Percentiles rank a stretch among this genome's conserved stretches.
Evolutionary conservation across 1,284 basidiomycete genomes (phyloP).

Genomic region (Ustilago cynodontis): DNA sequence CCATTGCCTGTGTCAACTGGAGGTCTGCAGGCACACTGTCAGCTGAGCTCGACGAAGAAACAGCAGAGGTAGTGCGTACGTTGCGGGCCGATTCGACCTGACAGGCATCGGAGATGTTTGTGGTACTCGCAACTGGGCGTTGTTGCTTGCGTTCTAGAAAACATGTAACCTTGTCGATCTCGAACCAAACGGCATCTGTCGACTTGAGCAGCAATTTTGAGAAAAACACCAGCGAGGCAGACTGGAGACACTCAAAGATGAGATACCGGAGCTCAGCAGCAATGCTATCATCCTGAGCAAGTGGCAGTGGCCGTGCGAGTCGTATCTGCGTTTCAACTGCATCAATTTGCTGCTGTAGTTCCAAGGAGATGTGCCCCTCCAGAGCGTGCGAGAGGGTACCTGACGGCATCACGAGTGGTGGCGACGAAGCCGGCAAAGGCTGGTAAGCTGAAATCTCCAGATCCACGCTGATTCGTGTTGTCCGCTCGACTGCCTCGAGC

Average conservation of each 20-base stretch:
- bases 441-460: slow-evolving; percentile 7
- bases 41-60: neutral
- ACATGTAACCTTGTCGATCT: slow-evolving; percentile 25
- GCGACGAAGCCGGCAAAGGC: slow-evolving; percentile 5
- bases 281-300: slow-evolving; percentile 28
- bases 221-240: slow-evolving; percentile 27
- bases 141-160: slow-evolving; percentile 30
- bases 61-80: neutral
- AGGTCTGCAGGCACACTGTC: neutral
- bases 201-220: slow-evolving; percentile 22
- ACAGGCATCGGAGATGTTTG: neutral
- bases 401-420: slow-evolving; percentile 16
- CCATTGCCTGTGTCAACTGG: slow-evolving; percentile 17
- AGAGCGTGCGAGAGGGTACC: slow-evolving; percentile 16
- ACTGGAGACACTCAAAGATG: slow-evolving; percentile 31
- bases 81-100: neutral
- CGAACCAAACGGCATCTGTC: slow-evolving; percentile 24
- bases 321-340: slow-evolving; percentile 29
- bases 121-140: neutral
- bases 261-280: slow-evolving; percentile 34
- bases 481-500: slow-evolving; percentile 31
- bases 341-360: slow-evolving; percentile 17
- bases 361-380: slow-evolving; percentile 9
- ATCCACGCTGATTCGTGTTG: slow-evolving; percentile 1
- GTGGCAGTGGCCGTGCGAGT: slow-evolving; percentile 14